Evolutionary conservation across 2,329 filamentous ascomycete genomes (phyloP), one percentile per base, ranked within the genome.

Genomic region (Hirsutella minnesotensis): DNA sequence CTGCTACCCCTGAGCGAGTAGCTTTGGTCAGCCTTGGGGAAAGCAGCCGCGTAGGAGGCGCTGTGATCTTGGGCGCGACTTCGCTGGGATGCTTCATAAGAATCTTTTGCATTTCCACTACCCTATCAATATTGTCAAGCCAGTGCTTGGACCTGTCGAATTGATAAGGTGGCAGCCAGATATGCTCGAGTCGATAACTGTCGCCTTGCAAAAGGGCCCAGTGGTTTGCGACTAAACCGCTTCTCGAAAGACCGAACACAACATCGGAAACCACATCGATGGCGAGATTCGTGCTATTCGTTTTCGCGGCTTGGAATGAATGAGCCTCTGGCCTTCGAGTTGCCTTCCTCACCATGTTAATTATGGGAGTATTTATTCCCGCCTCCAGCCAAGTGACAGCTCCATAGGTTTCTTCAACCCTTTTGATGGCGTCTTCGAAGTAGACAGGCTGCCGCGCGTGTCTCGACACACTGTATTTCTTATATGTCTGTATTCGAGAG

Each of bases 371-470:
- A 9, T 49, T 50, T 1, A 55, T 55, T 7, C 62, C 61, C 3
- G 57, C 58, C 39, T 65, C 62, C 5, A 65, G 44, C 52, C 54
- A 64, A 16, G 58, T 43, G 31, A 46, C 48, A 0, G 43, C 40
- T 1, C 53, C 51, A 15, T 53, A 46, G 15, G 49, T 39, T 13
- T 44, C 39, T 8, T 46, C 46, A 1, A 64, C 29, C 15, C 61
- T 44, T 7, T 51, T 38, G 2, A 61, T 31, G 1, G 60, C 59
- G 8, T 59, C 47, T 18, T 47, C n/a, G 38, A 63, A 63, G 41
- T 50, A 61, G 0, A 65, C 62, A 0, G 60, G 58, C 2, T 53
- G 24, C 2, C 61, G 52, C 30, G 55, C 58, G 18, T 65, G 62
- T 8, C 52, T 37, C 0, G 51, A 50, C 9, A 62, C 38, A 12